Conservation (phyloP, 805 yeast species). For the Lachancea fermentati region DNA sequence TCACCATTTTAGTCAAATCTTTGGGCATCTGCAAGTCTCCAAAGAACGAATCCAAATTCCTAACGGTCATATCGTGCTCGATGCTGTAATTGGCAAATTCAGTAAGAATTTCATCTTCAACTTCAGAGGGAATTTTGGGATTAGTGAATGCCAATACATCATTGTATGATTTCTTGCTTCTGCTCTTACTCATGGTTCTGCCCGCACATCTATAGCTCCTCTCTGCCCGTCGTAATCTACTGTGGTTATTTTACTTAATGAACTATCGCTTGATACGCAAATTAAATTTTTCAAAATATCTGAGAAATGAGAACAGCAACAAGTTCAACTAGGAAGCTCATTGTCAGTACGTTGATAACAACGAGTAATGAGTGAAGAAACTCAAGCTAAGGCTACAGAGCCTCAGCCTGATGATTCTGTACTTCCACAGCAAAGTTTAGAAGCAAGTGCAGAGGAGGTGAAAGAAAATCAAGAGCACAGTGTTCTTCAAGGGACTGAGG, state of each 20-base stretch:
- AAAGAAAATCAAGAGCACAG: background rate
- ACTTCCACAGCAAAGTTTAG: background rate
- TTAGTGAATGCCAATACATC: slow-evolving; percentile 29
- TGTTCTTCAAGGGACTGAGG: background rate
- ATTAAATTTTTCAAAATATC: background rate
- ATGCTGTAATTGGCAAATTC: slow-evolving; percentile 38
- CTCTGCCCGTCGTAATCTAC: background rate
- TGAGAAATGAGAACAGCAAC: background rate
- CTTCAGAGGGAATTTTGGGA: slow-evolving; percentile 35
- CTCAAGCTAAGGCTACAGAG: background rate
- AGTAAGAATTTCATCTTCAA: slow-evolving; percentile 42
- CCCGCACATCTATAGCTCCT: background rate
- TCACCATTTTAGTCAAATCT: slow-evolving; percentile 27
- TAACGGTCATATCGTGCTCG: slow-evolving; percentile 37
- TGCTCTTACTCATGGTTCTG: slow-evolving; percentile 4
- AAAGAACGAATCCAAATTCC: slow-evolving; percentile 29
- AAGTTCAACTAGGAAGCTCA: too few relatives aligned
- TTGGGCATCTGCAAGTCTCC: slow-evolving; percentile 30
- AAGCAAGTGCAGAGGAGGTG: background rate
- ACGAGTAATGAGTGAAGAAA: background rate
- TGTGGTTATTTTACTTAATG: background rate
- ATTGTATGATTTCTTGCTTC: slow-evolving; percentile 13
- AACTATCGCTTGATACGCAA: background rate
- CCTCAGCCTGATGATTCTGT: background rate
- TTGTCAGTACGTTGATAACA: too few relatives aligned